Evolutionary conservation across 2,329 filamentous ascomycete species (phyloP).

Genomic region (Samsoniella hepiali): DNA sequence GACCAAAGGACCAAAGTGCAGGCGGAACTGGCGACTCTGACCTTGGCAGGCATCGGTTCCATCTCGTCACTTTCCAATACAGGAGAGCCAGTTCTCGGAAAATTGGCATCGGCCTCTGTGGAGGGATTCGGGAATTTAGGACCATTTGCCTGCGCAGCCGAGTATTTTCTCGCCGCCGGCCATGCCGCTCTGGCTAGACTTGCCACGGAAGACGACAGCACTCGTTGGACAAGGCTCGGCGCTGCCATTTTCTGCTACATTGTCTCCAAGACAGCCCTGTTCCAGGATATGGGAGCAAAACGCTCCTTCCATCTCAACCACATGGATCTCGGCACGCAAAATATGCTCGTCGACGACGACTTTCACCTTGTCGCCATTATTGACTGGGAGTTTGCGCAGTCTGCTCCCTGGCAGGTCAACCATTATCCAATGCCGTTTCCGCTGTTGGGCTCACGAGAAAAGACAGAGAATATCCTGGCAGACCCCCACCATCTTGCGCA

Average conservation of each 20-base stretch:
- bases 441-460: conserved; percentile 21
- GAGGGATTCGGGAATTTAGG: conserved; percentile 16
- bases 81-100: conserved; percentile 25
- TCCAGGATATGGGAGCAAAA: conserved; percentile 15
- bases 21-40: conserved; percentile 24
- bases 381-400: conserved; percentile 33
- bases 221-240: not conserved
- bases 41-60: conserved; percentile 27
- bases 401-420: conserved; percentile 29
- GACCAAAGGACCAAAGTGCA: conserved; percentile 25
- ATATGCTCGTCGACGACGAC: conserved; percentile 31
- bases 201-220: not conserved
- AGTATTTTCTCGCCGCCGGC: conserved; percentile 26
- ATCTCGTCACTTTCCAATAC: conserved; percentile 22
- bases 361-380: conserved; percentile 32
- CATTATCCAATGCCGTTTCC: conserved; percentile 33
- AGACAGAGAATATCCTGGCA: conserved; percentile 21
- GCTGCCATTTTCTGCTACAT: conserved; percentile 27
- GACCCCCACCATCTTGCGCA: conserved; percentile 23
- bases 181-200: conserved; percentile 13
- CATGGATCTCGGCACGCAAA: conserved; percentile 34
- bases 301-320: conserved; percentile 28
- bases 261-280: conserved; percentile 20
- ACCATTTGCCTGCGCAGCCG: conserved; percentile 23
- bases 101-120: conserved; percentile 7